Conservation (phyloP, 768 basidiomycete species). For the Lyophyllum decastes region DNA sequence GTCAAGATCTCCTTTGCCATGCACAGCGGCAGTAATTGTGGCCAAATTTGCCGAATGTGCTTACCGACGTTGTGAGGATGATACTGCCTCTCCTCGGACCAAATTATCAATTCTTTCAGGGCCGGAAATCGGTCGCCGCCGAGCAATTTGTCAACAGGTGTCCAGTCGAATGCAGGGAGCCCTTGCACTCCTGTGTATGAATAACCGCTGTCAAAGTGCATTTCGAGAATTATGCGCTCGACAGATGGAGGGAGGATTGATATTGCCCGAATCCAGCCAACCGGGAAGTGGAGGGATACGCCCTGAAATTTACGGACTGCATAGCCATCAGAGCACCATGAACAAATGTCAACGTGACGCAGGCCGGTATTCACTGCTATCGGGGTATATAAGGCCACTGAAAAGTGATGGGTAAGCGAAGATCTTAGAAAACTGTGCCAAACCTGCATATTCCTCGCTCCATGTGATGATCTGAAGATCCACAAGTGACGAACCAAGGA, state of each 20-base stretch:
- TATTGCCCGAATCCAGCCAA: not conserved
- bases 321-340: not conserved
- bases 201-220: not conserved
- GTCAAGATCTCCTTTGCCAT: not conserved
- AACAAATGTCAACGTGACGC: not conserved
- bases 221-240: not conserved
- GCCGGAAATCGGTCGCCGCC: not conserved
- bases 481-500: not conserved
- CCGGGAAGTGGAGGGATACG: not conserved
- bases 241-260: not conserved
- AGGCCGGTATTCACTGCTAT: not conserved
- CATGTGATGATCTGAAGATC: not conserved
- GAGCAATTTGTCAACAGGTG: not conserved
- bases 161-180: not conserved
- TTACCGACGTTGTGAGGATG: not conserved
- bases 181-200: not conserved
- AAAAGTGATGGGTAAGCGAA: not conserved
- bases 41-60: not conserved
- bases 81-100: not conserved
- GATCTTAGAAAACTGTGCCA: not conserved
- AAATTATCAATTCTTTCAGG: not conserved
- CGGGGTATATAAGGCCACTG: not conserved
- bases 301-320: not conserved
- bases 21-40: not conserved
- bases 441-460: not conserved